Evolutionary conservation across 2,329 filamentous ascomycete species (phyloP).

Genomic region (Claviceps sp.): DNA sequence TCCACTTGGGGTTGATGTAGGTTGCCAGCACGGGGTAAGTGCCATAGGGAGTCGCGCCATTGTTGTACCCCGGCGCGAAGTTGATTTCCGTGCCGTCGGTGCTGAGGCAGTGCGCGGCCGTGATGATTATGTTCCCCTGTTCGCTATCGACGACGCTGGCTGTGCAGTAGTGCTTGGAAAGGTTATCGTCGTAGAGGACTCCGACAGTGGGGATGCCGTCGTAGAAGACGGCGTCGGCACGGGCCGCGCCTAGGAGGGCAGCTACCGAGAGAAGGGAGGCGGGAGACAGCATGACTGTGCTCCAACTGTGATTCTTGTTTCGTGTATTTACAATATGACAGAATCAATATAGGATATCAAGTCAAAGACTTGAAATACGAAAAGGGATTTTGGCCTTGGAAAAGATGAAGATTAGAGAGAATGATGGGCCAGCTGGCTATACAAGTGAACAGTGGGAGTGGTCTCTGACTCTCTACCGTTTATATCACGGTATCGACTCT

Average conservation of each 20-base stretch:
- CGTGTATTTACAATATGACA: too few relatives aligned
- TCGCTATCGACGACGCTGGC: slow-evolving; percentile 7
- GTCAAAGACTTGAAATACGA: too few relatives aligned
- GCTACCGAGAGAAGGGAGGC: not conserved
- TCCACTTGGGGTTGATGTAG: slow-evolving; percentile 4
- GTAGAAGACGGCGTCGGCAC: slow-evolving; percentile 3
- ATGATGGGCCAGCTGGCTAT: too few relatives aligned
- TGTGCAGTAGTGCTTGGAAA: slow-evolving; percentile 5
- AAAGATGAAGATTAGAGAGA: too few relatives aligned
- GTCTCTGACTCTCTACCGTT: too few relatives aligned
- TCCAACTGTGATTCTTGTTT: too few relatives aligned
- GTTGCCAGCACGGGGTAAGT: slow-evolving; percentile 5
- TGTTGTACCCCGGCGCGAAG: slow-evolving; percentile 7
- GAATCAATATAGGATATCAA: too few relatives aligned
- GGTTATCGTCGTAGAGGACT: slow-evolving; percentile 2
- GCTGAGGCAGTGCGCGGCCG: slow-evolving; percentile 7
- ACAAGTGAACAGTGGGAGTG: too few relatives aligned
- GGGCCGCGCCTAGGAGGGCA: not conserved
- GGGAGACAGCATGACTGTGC: too few relatives aligned
- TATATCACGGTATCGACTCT: too few relatives aligned
- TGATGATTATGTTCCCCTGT: slow-evolving; percentile 6
- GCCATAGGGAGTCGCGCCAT: slow-evolving; percentile 7
- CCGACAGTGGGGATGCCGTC: slow-evolving; percentile 6
- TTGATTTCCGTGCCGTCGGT: slow-evolving; percentile 2
- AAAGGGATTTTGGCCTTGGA: too few relatives aligned